A percentile compares a stretch with the other conserved stretches of the same genome.
phyloP scores from a whole-genome alignment of 331 rosid species.

The Quercus lobata region DNA sequence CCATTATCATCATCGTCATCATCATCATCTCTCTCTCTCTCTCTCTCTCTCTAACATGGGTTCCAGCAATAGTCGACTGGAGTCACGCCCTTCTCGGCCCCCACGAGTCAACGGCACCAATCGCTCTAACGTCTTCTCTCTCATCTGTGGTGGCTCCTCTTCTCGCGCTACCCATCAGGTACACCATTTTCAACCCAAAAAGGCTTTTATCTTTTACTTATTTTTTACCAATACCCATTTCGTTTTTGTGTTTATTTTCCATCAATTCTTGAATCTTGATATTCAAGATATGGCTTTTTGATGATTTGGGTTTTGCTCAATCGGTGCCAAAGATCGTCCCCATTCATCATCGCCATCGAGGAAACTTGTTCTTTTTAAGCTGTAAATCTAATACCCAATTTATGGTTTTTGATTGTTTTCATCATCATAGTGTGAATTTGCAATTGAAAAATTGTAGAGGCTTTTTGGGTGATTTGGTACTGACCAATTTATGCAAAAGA shows the following conservation, averaged over 20 bases:
- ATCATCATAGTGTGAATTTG: background rate
- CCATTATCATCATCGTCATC: conserved; percentile 23
- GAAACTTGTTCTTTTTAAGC: background rate
- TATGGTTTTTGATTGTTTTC: background rate
- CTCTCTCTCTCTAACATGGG: conserved; percentile 52
- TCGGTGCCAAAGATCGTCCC: conserved; percentile 11
- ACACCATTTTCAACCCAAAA: background rate
- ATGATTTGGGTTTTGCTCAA: conserved; percentile 19
- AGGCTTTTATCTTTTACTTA: background rate
- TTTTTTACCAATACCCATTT: conserved; percentile 13
- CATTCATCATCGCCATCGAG: background rate
- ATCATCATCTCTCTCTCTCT: background rate
- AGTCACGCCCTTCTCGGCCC: conserved; percentile 52
- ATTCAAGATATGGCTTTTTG: conserved; percentile 10
- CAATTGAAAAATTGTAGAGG: background rate
- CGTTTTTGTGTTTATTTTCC: background rate
- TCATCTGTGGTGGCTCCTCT: conserved; percentile 69
- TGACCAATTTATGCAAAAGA: conserved; percentile 6
- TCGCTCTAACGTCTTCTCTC: conserved; percentile 61
- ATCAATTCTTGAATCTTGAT: background rate
- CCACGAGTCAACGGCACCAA: conserved; percentile 43
- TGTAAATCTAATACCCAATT: background rate
- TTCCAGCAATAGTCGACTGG: conserved; percentile 54
- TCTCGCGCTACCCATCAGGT: conserved; percentile 64
- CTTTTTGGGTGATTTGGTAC: background rate